Evolutionary conservation across 2,329 filamentous ascomycete species (phyloP).

Genomic region (Sarocladium brachiariae): DNA sequence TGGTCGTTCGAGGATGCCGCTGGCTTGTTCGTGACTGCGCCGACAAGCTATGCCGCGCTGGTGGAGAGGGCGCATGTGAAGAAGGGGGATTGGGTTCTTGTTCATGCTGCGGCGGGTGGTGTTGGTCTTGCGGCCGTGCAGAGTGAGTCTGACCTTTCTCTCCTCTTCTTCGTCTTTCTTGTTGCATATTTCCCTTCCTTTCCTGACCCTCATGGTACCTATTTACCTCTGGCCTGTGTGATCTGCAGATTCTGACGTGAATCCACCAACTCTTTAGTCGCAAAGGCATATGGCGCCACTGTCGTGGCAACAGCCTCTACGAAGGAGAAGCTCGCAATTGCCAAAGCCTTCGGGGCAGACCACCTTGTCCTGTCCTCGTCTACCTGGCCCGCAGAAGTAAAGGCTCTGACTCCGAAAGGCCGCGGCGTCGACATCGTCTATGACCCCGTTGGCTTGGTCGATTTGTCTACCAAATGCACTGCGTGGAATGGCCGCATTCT

Average conservation of each 20-base stretch:
- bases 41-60: slow-evolving; percentile 80
- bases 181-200: too few relatives aligned
- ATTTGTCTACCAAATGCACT: slow-evolving; percentile 81
- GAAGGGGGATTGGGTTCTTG: slow-evolving; percentile 75
- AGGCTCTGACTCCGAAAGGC: slow-evolving; percentile 66
- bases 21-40: slow-evolving; percentile 85
- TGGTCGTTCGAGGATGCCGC: slow-evolving; percentile 84
- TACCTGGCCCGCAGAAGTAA: slow-evolving; percentile 61
- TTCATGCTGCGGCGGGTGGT: slow-evolving; percentile 88
- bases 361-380: slow-evolving; percentile 72
- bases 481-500: slow-evolving; percentile 88
- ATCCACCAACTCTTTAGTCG: slow-evolving; percentile 40
- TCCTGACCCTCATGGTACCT: too few relatives aligned
- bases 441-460: slow-evolving; percentile 87
- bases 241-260: background rate
- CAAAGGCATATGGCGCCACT: slow-evolving; percentile 83
- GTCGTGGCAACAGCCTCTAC: slow-evolving; percentile 91
- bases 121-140: slow-evolving; percentile 90
- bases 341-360: slow-evolving; percentile 76
- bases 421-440: slow-evolving; percentile 85
- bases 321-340: slow-evolving; percentile 71
- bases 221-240: too few relatives aligned
- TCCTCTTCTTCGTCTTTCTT: background rate
- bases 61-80: slow-evolving; percentile 72
- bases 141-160: slow-evolving; percentile 28